phyloP scores from a whole-genome alignment of 305 asterid genomes.

The Fraxinus greggii region DNA sequence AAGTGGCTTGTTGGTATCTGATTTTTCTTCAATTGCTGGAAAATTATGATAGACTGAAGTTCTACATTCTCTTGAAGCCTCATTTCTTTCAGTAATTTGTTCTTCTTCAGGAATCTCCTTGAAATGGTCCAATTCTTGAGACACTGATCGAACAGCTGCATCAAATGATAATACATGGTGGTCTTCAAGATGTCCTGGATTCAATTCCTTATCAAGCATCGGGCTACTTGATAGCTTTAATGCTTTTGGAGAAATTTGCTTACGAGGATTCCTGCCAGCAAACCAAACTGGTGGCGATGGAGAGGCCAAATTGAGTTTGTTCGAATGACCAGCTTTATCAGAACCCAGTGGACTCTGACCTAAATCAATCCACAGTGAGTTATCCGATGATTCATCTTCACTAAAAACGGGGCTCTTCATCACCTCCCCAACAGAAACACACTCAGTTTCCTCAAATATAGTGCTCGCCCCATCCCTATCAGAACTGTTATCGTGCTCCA shows the following conservation, averaged over 20 bases:
- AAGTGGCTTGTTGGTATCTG: slow-evolving; percentile 33
- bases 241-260: slow-evolving; percentile 64
- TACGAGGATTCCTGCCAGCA: slow-evolving; percentile 55
- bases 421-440: slow-evolving; percentile 80
- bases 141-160: slow-evolving; percentile 82
- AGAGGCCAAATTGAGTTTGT: slow-evolving; percentile 56
- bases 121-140: slow-evolving; percentile 77
- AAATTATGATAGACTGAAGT: slow-evolving; percentile 30
- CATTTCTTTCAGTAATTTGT: slow-evolving; percentile 32
- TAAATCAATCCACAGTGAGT: slow-evolving; percentile 90
- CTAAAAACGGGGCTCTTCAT: slow-evolving; percentile 94
- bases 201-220: slow-evolving; percentile 49
- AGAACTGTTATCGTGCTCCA: slow-evolving; percentile 81
- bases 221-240: slow-evolving; percentile 62
- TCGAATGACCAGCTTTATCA: slow-evolving; percentile 53
- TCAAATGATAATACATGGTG: slow-evolving; percentile 68
- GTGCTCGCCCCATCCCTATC: slow-evolving; percentile 95
- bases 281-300: slow-evolving; percentile 91
- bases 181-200: slow-evolving; percentile 44
- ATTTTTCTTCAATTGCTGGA: slow-evolving; percentile 71
- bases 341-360: slow-evolving; percentile 85
- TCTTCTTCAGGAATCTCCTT: slow-evolving; percentile 64
- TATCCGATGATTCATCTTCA: slow-evolving; percentile 93
- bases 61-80: slow-evolving; percentile 16
- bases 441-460: slow-evolving; percentile 83